A percentile compares a stretch with the other conserved stretches of the same genome.
These are phyloP conservation scores for Leccinellum rugosiceps DNA, from an alignment of 768 basidiomycete species.

Conservation along the genomic window DNA sequence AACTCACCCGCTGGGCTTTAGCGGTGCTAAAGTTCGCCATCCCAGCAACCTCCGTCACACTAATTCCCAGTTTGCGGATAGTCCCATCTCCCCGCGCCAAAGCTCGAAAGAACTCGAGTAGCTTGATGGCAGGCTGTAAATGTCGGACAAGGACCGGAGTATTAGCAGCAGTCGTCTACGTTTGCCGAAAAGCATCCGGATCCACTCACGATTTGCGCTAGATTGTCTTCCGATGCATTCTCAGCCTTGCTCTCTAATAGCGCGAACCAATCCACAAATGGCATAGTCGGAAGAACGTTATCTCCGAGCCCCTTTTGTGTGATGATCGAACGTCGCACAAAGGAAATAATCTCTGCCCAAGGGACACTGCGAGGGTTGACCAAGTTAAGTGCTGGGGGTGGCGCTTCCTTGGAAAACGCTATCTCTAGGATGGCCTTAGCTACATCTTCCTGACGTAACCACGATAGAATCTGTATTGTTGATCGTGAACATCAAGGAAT, in stretches of 20 bases:
- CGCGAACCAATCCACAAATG: conserved; percentile 36
- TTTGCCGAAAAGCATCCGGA: no score
- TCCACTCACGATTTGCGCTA: conserved; percentile 31
- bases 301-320: conserved; percentile 2
- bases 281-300: conserved; percentile 27
- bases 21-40: conserved; percentile 19
- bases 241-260: conserved; percentile 21
- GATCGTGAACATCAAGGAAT: no score
- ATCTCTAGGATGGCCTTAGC: conserved; percentile 33
- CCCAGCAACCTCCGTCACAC: conserved; percentile 16
- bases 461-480: conserved; percentile 34
- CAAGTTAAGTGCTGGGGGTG: conserved; percentile 33
- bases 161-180: background rate
- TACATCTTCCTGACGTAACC: conserved; percentile 42
- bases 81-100: conserved; percentile 19
- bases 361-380: conserved; percentile 36
- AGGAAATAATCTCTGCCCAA: conserved; percentile 31
- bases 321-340: conserved; percentile 19
- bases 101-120: conserved; percentile 33
- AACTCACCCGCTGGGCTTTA: conserved; percentile 14
- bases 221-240: conserved; percentile 23
- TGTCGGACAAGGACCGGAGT: background rate
- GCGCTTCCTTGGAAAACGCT: conserved; percentile 15
- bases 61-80: background rate
- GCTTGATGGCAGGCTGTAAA: conserved; percentile 33